Evolutionary conservation across 768 basidiomycete genomes (phyloP).

Genomic region (Tulasnella sp.): DNA sequence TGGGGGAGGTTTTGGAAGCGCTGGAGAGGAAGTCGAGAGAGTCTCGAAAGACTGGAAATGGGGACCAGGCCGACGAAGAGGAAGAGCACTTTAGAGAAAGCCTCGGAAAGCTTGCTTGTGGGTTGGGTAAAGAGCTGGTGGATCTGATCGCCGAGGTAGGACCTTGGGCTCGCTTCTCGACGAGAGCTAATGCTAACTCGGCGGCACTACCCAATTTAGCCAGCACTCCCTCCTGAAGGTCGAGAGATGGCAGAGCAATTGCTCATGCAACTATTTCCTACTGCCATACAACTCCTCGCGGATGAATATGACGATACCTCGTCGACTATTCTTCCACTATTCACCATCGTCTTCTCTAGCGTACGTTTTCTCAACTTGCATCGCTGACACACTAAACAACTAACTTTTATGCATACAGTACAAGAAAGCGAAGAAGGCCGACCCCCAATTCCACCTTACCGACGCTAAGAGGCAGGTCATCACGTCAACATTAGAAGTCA

Average conservation of each 20-base stretch:
- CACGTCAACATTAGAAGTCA: constrained; percentile 66
- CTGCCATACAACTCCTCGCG: constrained; percentile 82
- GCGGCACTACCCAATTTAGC: neutral
- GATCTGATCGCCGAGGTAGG: constrained; percentile 75
- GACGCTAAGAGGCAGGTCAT: constrained; percentile 72
- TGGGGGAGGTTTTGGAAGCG: constrained; percentile 75
- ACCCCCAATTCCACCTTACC: constrained; percentile 56
- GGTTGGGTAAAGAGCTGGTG: constrained; percentile 72
- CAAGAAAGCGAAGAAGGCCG: constrained; percentile 55
- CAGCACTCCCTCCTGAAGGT: constrained; percentile 45
- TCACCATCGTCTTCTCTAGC: constrained; percentile 65
- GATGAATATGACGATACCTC: constrained; percentile 89
- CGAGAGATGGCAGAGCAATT: constrained; percentile 60
- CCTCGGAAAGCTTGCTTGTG: constrained; percentile 76
- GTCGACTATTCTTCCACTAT: constrained; percentile 74
- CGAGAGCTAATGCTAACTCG: neutral
- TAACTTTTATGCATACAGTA: constrained; percentile 50
- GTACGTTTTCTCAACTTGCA: constrained; percentile 48
- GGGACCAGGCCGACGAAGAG: constrained; percentile 66
- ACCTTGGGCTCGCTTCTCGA: constrained; percentile 12
- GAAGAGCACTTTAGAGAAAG: constrained; percentile 87
- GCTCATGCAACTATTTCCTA: constrained; percentile 65
- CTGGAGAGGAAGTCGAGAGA: constrained; percentile 69
- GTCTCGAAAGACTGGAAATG: constrained; percentile 46
- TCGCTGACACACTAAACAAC: constrained; percentile 20